phyloP scores from a whole-genome alignment of 208 protist species.

The Leptomonas pyrrhocoris region DNA sequence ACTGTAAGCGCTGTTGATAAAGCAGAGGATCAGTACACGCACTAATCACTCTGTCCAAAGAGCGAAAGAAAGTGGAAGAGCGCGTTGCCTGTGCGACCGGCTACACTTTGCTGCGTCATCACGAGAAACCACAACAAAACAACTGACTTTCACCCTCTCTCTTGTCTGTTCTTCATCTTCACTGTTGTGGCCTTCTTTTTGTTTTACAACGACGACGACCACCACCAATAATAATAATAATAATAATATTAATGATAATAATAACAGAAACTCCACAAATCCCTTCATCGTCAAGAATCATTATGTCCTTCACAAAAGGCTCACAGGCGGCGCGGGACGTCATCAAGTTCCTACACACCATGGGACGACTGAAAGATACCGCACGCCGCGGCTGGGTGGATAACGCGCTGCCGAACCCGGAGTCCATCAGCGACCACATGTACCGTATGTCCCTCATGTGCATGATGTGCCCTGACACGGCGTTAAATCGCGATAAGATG shows the following conservation, averaged over 20 bases:
- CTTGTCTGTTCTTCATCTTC: not conserved
- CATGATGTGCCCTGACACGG: conserved; percentile 89
- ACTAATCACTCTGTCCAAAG: no score
- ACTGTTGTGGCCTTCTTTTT: not conserved
- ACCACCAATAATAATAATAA: not conserved
- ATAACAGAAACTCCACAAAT: not conserved
- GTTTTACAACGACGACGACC: no score
- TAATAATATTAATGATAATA: not conserved
- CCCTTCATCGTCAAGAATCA: conserved; percentile 26
- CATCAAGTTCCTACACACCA: conserved; percentile 73
- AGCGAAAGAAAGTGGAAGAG: no score
- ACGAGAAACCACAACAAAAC: no score
- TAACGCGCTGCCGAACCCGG: conserved; percentile 58
- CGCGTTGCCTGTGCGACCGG: no score
- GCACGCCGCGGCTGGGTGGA: conserved; percentile 92
- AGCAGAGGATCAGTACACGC: no score
- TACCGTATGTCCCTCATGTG: conserved; percentile 91
- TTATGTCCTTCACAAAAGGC: conserved; percentile 27
- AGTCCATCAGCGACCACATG: conserved; percentile 93
- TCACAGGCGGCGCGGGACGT: conserved; percentile 39
- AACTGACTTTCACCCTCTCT: not conserved
- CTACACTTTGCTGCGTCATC: no score
- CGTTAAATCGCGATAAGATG: conserved; percentile 71
- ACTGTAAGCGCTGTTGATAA: no score
- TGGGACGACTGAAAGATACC: conserved; percentile 85